phyloP scores from a whole-genome alignment of 1,284 basidiomycete genomes.

The Boletus semigastroideus region DNA sequence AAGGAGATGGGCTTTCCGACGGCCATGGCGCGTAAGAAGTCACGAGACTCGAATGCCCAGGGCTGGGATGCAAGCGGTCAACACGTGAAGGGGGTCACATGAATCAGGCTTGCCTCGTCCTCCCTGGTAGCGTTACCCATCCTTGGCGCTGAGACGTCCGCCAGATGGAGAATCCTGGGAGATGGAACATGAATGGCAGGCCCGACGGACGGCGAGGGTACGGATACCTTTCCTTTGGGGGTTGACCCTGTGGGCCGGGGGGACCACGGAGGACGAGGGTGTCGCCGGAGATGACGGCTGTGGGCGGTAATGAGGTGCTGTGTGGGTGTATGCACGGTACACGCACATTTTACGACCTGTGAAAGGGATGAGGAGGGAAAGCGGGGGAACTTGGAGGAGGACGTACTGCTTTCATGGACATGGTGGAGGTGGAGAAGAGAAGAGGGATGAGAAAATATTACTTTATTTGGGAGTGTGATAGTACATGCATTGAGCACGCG shows the following conservation, averaged over 20 bases:
- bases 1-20: slow-evolving; percentile 91
- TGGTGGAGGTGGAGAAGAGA: slow-evolving; percentile 23
- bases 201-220: background rate
- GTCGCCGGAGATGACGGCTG: slow-evolving; percentile 88
- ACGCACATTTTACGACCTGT: slow-evolving; percentile 74
- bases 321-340: background rate
- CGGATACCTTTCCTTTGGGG: slow-evolving; percentile 80
- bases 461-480: slow-evolving; percentile 11
- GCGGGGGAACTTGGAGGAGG: slow-evolving; percentile 28
- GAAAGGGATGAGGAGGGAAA: slow-evolving; percentile 6
- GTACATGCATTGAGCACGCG: slow-evolving; percentile 23
- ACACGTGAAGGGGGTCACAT: background rate
- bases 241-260: slow-evolving; percentile 76
- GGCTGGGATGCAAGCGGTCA: slow-evolving; percentile 47
- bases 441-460: slow-evolving; percentile 17
- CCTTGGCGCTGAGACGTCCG: slow-evolving; percentile 79
- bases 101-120: slow-evolving; percentile 67
- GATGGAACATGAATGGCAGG: slow-evolving; percentile 12
- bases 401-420: slow-evolving; percentile 72
- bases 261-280: slow-evolving; percentile 80
- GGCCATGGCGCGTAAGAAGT: slow-evolving; percentile 81
- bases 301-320: slow-evolving; percentile 15
- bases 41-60: slow-evolving; percentile 91
- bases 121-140: slow-evolving; percentile 79
- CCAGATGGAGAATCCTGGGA: slow-evolving; percentile 81